Base-by-base conservation (phyloP, 2,329 filamentous ascomycete species). In the Hypoxylon sp. region DNA sequence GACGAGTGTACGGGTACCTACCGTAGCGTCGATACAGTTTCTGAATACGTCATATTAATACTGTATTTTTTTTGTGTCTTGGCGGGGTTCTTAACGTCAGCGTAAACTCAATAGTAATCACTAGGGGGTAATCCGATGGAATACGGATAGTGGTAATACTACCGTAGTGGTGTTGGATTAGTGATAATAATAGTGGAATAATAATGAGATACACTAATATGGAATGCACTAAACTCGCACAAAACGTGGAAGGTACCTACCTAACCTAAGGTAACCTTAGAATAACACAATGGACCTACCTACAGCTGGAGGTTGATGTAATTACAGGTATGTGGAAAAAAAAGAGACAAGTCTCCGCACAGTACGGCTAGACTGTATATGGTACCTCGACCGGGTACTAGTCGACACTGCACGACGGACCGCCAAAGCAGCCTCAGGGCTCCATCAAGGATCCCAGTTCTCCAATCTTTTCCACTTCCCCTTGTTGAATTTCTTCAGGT, bases 391-490 rank as follows among this genome's bases (percentile, higher is more conserved):
- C 8, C 26, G 22, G 14, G 8, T 22, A 29, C 39, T 29, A 19
- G 33, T 51, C 46, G 51, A 63, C 65, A 70, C 70, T 75, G 68
- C 71, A 72, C 70, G 65, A 67, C 70, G 71, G 74, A 70, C 75
- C 74, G 73, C 60, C 71, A 73, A 75, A 74, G 72, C 75, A 76
- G 75, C 75, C 74, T 70, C 74, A 77, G 63, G 68, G 72, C 74
- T 74, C 69, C 72, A 76, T 69, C 60, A 67, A 67, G 63, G 52
- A 67, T 67, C 55, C 63, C 37, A 44, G 52, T 74, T 74, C 73
- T 69, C 71, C 61, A 73, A 73, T 73, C 61, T 70, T 68, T 68
- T 67, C 33, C 47, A 63, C 55, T 72, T 71, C 68, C 67, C 67
- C 60, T 59, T 60, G 60, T 62, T 60, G 54, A 63, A 65, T 56